phyloP scores from a whole-genome alignment of 2,329 filamentous ascomycete species.

The Dichotomopilus funicola region DNA sequence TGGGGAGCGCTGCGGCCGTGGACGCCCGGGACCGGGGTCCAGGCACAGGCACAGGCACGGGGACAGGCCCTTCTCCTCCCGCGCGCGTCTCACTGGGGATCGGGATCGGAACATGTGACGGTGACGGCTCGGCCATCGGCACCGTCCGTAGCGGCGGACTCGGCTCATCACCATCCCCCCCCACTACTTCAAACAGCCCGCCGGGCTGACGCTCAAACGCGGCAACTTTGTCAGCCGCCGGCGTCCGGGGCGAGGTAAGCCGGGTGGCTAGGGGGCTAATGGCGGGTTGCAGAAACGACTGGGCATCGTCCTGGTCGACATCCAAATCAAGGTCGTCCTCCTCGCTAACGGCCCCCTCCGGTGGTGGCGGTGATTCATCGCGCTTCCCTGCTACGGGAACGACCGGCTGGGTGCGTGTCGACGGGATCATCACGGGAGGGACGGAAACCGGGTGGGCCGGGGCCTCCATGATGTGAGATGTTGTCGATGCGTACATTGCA shows the following conservation, averaged over 20 bases:
- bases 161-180: background rate
- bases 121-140: no score
- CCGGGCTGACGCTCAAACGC: constrained; percentile 41
- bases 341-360: constrained; percentile 16
- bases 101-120: no score
- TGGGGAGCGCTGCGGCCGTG: constrained; percentile 16
- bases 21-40: no score
- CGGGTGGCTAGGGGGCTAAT: constrained; percentile 52
- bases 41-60: constrained; percentile 10
- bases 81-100: no score
- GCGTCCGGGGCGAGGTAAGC: constrained; percentile 47
- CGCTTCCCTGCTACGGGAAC: constrained; percentile 7
- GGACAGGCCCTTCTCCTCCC: background rate
- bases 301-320: constrained; percentile 49
- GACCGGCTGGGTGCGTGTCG: constrained; percentile 8
- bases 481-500: background rate
- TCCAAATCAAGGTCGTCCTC: constrained; percentile 32
- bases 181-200: constrained; percentile 28
- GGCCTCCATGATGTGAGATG: constrained; percentile 3
- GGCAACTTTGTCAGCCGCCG: constrained; percentile 51
- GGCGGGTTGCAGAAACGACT: constrained; percentile 53
- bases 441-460: background rate
- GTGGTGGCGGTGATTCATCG: constrained; percentile 1
- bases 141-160: no score
- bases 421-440: background rate